Evolutionary conservation across 1,139 yeast species (phyloP), one percentile per base, ranked within the genome.

Genomic region (Debaryomyces singareniensis): DNA sequence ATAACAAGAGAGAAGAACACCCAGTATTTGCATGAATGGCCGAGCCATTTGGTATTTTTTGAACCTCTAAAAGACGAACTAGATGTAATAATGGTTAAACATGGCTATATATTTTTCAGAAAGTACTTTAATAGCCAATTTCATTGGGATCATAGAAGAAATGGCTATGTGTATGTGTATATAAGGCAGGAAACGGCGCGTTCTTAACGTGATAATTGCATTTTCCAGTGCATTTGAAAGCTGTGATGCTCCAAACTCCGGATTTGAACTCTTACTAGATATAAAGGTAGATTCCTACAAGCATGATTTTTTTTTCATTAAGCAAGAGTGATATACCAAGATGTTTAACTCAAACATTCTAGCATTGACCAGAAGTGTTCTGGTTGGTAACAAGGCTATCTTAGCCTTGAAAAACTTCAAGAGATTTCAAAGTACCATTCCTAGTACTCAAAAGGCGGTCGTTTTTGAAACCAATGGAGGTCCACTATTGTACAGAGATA

Each of bases 121-220:
- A 61, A 89, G 22, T 68, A 83, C 35, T 89, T 85, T 64, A 91
- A 91, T 44, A 73, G 87, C 25, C 71, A 75, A 35, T 74, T 78
- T 49, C 97, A 89, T 53, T 95, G 96, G 83, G 98, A 93, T 50
- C 47, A 58, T 28, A 66, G 97, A 36, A 65, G 98, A 37, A 45
- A 50, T 2, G 98, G 99, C 1, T 91, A 86, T 47, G 62, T 89
- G 1, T 57, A 86, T 5, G 73, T 87, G 2, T 82, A 74, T 42
- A 47, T 7, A n/a, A 7, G 21, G 57, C 28, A 37, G 21, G 27
- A 59, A n/a, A n/a, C n/a, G n/a, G n/a, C n/a, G n/a, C n/a, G n/a
- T n/a, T n/a, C n/a, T n/a, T n/a, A n/a, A n/a, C n/a, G n/a, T n/a
- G n/a, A n/a, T n/a, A n/a, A n/a, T n/a, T n/a, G n/a, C n/a, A n/a